Evolutionary conservation across 768 basidiomycete species (phyloP).

Genomic region (Naganishia vaughanmartiniae): DNA sequence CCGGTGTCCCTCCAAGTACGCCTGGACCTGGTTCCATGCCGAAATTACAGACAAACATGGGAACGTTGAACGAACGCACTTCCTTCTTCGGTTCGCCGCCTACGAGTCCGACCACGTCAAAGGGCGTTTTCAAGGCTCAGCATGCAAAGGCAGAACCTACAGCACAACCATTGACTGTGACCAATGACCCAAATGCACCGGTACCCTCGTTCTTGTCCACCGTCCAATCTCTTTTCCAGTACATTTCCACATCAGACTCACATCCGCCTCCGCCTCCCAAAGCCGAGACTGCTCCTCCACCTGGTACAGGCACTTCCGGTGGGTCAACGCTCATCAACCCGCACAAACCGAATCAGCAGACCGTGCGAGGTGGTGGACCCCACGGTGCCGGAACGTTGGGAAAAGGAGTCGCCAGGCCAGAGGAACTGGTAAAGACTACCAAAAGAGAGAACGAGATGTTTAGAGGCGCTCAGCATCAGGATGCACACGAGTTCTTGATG

Average conservation of each 20-base stretch:
- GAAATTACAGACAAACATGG: constrained; percentile 19
- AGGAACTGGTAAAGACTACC: constrained; percentile 88
- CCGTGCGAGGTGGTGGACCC: constrained; percentile 45
- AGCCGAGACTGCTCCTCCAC: constrained; percentile 33
- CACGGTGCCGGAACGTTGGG: constrained; percentile 49
- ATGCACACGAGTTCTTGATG: constrained; percentile 97
- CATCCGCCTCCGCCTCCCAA: constrained; percentile 64
- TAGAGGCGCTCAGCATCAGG: constrained; percentile 88
- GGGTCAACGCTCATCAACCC: constrained; percentile 30
- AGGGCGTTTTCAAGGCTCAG: not conserved
- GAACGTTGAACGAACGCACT: constrained; percentile 10
- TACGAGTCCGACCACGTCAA: constrained; percentile 1
- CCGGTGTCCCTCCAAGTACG: not conserved
- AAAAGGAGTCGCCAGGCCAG: constrained; percentile 77
- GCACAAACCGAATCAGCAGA: constrained; percentile 27
- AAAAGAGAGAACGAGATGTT: constrained; percentile 90
- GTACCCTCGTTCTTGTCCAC: constrained; percentile 77
- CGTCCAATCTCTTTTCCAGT: constrained; percentile 78
- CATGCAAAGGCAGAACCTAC: constrained; percentile 11
- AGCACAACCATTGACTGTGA: constrained; percentile 45
- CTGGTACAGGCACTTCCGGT: constrained; percentile 30
- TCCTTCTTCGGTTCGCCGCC: constrained; percentile 7
- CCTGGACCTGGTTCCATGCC: constrained; percentile 8
- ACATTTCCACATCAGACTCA: constrained; percentile 60
- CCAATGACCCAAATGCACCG: constrained; percentile 39